Percentiles rank a stretch among this genome's conserved stretches.
These are phyloP conservation scores for Leccinum subgranulosum DNA, from an alignment of 768 basidiomycete species.

Conservation along the genomic window DNA sequence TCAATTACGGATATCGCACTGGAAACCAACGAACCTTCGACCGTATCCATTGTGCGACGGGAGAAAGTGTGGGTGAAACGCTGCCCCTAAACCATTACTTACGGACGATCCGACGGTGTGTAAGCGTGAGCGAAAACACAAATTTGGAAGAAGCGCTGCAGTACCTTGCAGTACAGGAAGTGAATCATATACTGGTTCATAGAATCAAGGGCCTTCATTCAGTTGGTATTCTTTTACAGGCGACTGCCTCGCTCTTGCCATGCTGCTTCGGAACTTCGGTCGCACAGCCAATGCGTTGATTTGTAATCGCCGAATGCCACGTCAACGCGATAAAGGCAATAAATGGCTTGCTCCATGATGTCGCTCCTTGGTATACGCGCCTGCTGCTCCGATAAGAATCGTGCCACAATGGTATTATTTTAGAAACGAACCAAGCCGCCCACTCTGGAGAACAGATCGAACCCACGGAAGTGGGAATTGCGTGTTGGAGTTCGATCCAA, in stretches of 20 bases:
- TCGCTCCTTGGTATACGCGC: constrained; percentile 7
- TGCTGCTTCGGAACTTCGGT: constrained; percentile 4
- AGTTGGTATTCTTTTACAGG: background rate
- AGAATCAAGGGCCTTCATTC: too few relatives aligned
- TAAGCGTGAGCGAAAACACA: too few relatives aligned
- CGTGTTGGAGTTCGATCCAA: background rate
- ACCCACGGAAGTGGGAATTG: background rate
- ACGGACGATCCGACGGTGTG: too few relatives aligned
- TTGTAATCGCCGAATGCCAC: background rate
- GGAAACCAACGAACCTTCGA: too few relatives aligned
- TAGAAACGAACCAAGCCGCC: constrained; percentile 6
- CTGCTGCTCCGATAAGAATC: constrained; percentile 3
- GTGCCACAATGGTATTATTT: background rate
- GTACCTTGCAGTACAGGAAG: too few relatives aligned
- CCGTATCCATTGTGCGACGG: too few relatives aligned
- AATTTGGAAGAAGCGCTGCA: too few relatives aligned
- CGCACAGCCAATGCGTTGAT: background rate
- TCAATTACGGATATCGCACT: too few relatives aligned
- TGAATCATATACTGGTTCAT: background rate
- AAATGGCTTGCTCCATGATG: background rate
- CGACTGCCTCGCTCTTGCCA: background rate
- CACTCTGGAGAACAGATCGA: constrained; percentile 4
- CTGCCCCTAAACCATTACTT: too few relatives aligned
- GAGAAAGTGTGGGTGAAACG: too few relatives aligned
- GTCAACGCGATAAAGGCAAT: background rate